Evolutionary conservation across 345 rosid genomes (phyloP).

Genomic region (Ricinus communis): DNA sequence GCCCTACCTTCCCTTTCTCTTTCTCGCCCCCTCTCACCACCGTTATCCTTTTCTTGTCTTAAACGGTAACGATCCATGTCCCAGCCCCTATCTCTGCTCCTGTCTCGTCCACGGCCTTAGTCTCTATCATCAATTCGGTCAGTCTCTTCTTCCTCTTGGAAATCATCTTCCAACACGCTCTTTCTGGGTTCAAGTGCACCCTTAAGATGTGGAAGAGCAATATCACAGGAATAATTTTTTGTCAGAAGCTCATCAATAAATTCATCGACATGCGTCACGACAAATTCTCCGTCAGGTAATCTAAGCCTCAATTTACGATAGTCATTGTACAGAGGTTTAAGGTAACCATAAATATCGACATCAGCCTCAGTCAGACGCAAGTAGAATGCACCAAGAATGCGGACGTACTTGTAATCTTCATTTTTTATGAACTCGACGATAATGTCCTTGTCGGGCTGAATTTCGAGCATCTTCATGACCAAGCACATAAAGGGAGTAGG

Average conservation of each 20-base stretch:
- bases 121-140: slow-evolving; percentile 56
- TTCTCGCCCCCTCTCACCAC: slow-evolving; percentile 70
- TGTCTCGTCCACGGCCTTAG: slow-evolving; percentile 23
- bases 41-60: slow-evolving; percentile 67
- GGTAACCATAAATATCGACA: slow-evolving; percentile 72
- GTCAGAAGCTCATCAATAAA: slow-evolving; percentile 83
- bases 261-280: slow-evolving; percentile 80
- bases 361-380: slow-evolving; percentile 80
- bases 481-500: slow-evolving; percentile 87
- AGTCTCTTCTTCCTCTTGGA: slow-evolving; percentile 92
- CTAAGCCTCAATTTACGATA: slow-evolving; percentile 72
- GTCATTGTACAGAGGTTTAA: slow-evolving; percentile 84
- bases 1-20: slow-evolving; percentile 78
- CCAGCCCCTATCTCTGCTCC: slow-evolving; percentile 44
- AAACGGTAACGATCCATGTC: slow-evolving; percentile 68
- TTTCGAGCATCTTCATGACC: slow-evolving; percentile 86
- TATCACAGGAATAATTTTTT: slow-evolving; percentile 81
- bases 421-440: slow-evolving; percentile 89
- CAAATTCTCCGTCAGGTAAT: slow-evolving; percentile 63
- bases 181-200: slow-evolving; percentile 72
- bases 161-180: slow-evolving; percentile 94
- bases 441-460: slow-evolving; percentile 91
- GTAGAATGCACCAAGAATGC: slow-evolving; percentile 87
- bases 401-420: slow-evolving; percentile 93
- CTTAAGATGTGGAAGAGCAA: slow-evolving; percentile 84